phyloP scores from a whole-genome alignment of 2,329 filamentous ascomycete species.

The Trichoderma sp. region DNA sequence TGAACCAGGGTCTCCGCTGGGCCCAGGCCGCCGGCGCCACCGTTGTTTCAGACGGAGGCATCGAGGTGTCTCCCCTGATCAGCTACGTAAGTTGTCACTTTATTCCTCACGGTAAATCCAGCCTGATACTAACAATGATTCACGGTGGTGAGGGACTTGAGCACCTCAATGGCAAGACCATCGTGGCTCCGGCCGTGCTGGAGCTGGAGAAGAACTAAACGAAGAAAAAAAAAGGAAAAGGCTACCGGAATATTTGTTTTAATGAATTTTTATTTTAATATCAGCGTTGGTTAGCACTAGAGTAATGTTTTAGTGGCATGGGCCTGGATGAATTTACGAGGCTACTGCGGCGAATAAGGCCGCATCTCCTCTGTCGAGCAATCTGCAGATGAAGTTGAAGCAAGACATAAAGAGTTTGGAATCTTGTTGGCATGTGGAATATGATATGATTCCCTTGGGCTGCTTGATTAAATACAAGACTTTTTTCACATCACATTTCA shows the following conservation, averaged over 20 bases:
- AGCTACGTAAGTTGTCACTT: constrained; percentile 77
- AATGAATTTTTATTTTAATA: not conserved
- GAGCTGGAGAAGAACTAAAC: constrained; percentile 43
- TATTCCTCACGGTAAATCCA: not conserved
- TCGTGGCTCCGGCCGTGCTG: constrained; percentile 55
- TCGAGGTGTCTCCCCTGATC: constrained; percentile 90
- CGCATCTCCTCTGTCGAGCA: constrained; percentile 6
- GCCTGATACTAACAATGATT: constrained; percentile 1
- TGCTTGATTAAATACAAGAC: not conserved
- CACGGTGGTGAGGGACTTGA: constrained; percentile 63
- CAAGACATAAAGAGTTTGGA: not conserved
- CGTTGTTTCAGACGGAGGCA: constrained; percentile 68
- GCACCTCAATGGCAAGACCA: constrained; percentile 52
- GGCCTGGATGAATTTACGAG: constrained; percentile 3
- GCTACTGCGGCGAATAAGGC: not conserved
- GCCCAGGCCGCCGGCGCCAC: constrained; percentile 73
- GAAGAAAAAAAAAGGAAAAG: not conserved
- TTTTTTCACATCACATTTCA: not conserved
- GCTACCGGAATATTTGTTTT: not conserved
- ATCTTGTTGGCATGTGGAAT: not conserved
- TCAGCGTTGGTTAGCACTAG: constrained; percentile 19
- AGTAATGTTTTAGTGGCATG: constrained; percentile 1
- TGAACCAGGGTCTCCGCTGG: constrained; percentile 88
- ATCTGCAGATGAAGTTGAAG: not conserved
- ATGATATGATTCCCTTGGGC: not conserved